Conservation (phyloP, 129 eudicot genomes). For the Flaveria robusta region DNA sequence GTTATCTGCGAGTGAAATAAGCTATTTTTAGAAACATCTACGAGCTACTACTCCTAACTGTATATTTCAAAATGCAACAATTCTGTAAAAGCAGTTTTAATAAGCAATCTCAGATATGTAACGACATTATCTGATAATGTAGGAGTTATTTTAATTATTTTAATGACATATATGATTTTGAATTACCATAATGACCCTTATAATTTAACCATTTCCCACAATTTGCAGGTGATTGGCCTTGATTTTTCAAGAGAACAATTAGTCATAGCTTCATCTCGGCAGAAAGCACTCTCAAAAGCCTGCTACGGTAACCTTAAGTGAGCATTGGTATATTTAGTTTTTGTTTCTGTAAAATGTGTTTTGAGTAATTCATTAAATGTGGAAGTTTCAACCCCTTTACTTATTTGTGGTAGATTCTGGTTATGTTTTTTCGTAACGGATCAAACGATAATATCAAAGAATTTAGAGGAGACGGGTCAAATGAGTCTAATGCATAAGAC, state of each 20-base stretch:
- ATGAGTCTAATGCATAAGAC: conserved; percentile 9
- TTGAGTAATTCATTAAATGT: background rate
- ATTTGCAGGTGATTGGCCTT: conserved; percentile 69
- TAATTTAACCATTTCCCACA: background rate
- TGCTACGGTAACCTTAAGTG: conserved; percentile 85
- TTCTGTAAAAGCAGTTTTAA: background rate
- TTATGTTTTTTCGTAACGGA: background rate
- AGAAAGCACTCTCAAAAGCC: conserved; percentile 50
- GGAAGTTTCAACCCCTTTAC: background rate
- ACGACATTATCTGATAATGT: background rate
- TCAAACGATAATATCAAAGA: background rate
- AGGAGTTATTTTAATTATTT: background rate
- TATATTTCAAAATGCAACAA: background rate
- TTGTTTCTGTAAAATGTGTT: conserved; percentile 10
- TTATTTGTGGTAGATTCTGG: background rate
- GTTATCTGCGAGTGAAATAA: background rate
- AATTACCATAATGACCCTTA: background rate
- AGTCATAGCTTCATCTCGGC: conserved; percentile 69
- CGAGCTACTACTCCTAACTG: background rate
- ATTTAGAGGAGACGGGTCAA: background rate
- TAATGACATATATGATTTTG: background rate
- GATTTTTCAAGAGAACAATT: conserved; percentile 91
- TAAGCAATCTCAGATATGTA: background rate
- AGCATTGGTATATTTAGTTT: conserved; percentile 57
- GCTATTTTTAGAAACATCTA: background rate